Evolutionary conservation across 495 filamentous ascomycete species (phyloP).

Genomic region (Pyrenula aspistea): DNA sequence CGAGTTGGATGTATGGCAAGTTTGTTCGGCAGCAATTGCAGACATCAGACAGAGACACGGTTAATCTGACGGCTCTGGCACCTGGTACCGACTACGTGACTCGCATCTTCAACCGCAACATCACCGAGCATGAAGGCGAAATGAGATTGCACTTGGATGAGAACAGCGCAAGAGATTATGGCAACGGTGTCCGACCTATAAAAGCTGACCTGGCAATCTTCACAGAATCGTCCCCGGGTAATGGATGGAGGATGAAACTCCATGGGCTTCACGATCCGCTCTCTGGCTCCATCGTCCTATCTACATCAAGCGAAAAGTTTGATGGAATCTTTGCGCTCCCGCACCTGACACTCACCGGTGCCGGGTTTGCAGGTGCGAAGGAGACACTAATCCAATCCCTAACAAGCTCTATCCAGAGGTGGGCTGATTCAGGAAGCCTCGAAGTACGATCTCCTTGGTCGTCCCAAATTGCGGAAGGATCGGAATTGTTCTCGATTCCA

Average conservation of each 20-base stretch:
- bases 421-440: constrained; percentile 37
- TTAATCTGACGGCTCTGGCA: constrained; percentile 41
- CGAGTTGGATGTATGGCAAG: constrained; percentile 60
- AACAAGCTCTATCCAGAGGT: constrained; percentile 45
- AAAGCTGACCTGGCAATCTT: constrained; percentile 55
- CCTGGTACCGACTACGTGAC: constrained; percentile 36
- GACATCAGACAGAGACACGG: constrained; percentile 16
- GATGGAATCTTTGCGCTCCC: constrained; percentile 79
- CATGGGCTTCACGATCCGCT: constrained; percentile 75
- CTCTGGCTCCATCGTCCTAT: constrained; percentile 63
- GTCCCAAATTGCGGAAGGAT: constrained; percentile 47
- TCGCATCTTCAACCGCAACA: constrained; percentile 52
- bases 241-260: constrained; percentile 62
- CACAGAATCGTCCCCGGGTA: constrained; percentile 52
- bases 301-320: constrained; percentile 87
- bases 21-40: constrained; percentile 53
- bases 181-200: constrained; percentile 41
- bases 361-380: constrained; percentile 56
- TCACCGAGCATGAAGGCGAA: constrained; percentile 44
- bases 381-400: constrained; percentile 60
- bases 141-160: constrained; percentile 34
- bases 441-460: constrained; percentile 50
- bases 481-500: constrained; percentile 43
- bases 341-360: constrained; percentile 58
- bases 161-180: constrained; percentile 11